phyloP scores from a whole-genome alignment of 2,329 filamentous ascomycete species.

The Dothistroma pini region DNA sequence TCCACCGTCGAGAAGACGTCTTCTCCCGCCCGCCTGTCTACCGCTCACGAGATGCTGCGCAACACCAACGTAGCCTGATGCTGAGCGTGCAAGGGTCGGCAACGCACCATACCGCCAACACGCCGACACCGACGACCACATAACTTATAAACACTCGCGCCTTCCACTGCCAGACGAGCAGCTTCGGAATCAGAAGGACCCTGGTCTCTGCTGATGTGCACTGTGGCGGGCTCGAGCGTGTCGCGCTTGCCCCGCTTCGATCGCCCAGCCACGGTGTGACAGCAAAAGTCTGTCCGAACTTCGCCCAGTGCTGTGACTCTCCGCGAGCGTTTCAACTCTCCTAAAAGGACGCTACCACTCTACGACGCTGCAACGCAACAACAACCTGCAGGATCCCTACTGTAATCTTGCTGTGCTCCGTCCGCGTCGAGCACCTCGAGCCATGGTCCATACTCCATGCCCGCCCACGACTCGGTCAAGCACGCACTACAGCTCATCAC shows the following conservation, averaged over 20 bases:
- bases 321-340: not conserved
- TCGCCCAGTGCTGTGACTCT: not conserved
- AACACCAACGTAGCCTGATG: not conserved
- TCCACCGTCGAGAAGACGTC: not conserved
- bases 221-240: not conserved
- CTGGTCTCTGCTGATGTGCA: not conserved
- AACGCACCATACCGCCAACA: not conserved
- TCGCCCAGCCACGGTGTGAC: constrained; percentile 1
- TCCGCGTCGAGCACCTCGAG: not conserved
- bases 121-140: not conserved
- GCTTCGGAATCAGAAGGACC: not conserved
- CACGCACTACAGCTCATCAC: not conserved
- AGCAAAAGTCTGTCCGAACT: not conserved
- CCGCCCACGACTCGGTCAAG: not conserved
- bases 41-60: not conserved
- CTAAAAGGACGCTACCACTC: not conserved
- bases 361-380: not conserved
- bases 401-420: not conserved
- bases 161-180: not conserved
- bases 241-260: not conserved
- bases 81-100: not conserved
- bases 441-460: not conserved
- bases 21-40: not conserved
- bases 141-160: not conserved
- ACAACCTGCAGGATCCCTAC: not conserved